Evolutionary conservation across 768 basidiomycete genomes (phyloP), one percentile per base, ranked within the genome.

Genomic region (Naematelia encephala): DNA sequence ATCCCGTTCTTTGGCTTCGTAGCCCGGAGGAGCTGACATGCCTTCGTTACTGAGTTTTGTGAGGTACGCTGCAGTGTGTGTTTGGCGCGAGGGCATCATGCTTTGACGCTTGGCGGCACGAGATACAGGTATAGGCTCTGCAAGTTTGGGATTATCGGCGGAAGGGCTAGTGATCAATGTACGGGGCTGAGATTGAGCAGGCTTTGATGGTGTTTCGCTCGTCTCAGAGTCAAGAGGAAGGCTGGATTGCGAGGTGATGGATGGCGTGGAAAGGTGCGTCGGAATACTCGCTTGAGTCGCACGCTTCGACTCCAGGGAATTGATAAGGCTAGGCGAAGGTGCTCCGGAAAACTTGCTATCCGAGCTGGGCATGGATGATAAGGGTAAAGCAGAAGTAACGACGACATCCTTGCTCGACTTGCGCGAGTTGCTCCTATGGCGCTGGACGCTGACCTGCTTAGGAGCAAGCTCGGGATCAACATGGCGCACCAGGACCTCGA

Each of bases 401-500:
- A 68, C 60, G 22, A 73, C 69, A 30, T 73, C 72, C 43, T 64
- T 67, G 51, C 68, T 68, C 14, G 23, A 23, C 45, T 70, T 73
- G 4, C 67, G 51, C 0, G 54, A 62, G 29, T 59, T 62, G 54
- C 71, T 72, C 3, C 60, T 43, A n/a, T 54, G 53, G 21, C 71
- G 54, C 50, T 14, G 60, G 34, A 5, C 52, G 22, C 13, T 49
- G 59, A 42, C 55, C 23, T 0, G 54, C 29, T 4, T 54, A 21
- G 56, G 42, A 21, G 30, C 27, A 12, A 59, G 26, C 21, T 69
- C 65, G 1, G 71, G 62, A 27, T 67, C 68, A n/a, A 72, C 89
- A 76, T 92, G 91, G 45, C 88, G 84, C 55, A 96, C 91, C 53
- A 99, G 85, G 61, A 90, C 86, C 58, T 90, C 87, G 25, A 99